phyloP scores from a whole-genome alignment of 768 basidiomycete species.

The Russula sp. region DNA sequence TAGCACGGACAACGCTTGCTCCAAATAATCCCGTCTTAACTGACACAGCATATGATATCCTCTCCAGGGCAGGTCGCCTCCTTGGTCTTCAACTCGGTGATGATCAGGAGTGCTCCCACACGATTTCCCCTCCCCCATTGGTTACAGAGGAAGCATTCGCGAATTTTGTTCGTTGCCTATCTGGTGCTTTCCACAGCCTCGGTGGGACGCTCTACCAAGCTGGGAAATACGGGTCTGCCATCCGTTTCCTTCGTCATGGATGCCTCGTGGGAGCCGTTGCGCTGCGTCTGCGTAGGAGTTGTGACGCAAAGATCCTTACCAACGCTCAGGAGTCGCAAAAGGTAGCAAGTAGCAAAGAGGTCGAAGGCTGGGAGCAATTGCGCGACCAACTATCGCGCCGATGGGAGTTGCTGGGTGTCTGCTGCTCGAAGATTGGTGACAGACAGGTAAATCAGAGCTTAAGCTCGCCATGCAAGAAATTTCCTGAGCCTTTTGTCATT shows the following conservation, averaged over 20 bases:
- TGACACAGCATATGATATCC: constrained; percentile 38
- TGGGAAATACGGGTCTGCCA: constrained; percentile 50
- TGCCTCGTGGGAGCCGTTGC: constrained; percentile 49
- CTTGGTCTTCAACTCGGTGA: constrained; percentile 21
- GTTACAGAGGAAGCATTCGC: constrained; percentile 25
- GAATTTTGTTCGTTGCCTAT: constrained; percentile 61
- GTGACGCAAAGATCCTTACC: constrained; percentile 6
- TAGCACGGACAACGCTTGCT: constrained; percentile 40
- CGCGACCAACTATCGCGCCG: constrained; percentile 60
- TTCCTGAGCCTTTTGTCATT: not conserved
- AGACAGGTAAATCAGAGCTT: constrained; percentile 45
- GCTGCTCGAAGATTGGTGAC: constrained; percentile 71
- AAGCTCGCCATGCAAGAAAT: constrained; percentile 4
- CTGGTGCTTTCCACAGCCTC: constrained; percentile 63
- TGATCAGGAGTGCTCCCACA: not conserved
- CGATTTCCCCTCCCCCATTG: not conserved
- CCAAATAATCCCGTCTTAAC: constrained; percentile 41
- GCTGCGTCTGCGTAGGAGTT: constrained; percentile 25
- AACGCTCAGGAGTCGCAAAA: constrained; percentile 26
- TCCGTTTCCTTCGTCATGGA: constrained; percentile 58
- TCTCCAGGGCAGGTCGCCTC: constrained; percentile 35
- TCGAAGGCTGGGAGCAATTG: constrained; percentile 48
- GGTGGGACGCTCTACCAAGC: constrained; percentile 66
- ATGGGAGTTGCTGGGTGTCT: constrained; percentile 78
- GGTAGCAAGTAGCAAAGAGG: constrained; percentile 18